Evolutionary conservation across 306 rosid genomes (phyloP), one percentile per base, ranked within the genome.

Genomic region (Quercus aquifolioides): DNA sequence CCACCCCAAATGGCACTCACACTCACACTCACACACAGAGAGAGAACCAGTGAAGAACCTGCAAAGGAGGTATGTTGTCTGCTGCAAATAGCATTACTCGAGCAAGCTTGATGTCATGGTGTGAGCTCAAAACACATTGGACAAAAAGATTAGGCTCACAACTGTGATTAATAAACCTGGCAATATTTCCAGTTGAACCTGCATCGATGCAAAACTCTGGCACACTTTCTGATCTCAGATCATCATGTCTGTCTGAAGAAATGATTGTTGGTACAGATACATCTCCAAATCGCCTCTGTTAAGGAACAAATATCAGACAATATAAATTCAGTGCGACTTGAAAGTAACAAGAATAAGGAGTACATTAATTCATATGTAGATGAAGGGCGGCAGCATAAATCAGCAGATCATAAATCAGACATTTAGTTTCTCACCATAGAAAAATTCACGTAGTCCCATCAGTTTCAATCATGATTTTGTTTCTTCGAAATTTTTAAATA

Each of bases 191-290:
- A 8, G 85, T 86, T 21, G 88, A 82, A 59, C 96, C 96, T 19
- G 99, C 99, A 83, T 96, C 99, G 65, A 96, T 87, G 80, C 98
- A 91, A 77, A 84, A 93, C 85, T 96, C 99, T 2, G 99, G 96
- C 8, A 46, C 85, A 43, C 78, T 84, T 71, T 95, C 99, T 31
- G 86, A 79, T 77, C 56, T 79, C 75, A 74, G 88, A 71, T 90
- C 94, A 79, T 90, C 95, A 59, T 51, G 82, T 63, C 88, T 89
- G 76, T 83, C 90, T 85, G 82, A 55, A 51, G 92, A 76, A 82
- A 73, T 43, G 35, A 63, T 73, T 49, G 82, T 78, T 26, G 87
- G 76, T 72, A 84, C 25, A 21, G 81, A 64, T 73, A 55, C 96
- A 46, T 87, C 84, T 77, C 76, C 85, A 5, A 94, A 87, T 33